Base-by-base conservation (phyloP, 768 basidiomycete genomes). In the Lentinula guzmanii region DNA sequence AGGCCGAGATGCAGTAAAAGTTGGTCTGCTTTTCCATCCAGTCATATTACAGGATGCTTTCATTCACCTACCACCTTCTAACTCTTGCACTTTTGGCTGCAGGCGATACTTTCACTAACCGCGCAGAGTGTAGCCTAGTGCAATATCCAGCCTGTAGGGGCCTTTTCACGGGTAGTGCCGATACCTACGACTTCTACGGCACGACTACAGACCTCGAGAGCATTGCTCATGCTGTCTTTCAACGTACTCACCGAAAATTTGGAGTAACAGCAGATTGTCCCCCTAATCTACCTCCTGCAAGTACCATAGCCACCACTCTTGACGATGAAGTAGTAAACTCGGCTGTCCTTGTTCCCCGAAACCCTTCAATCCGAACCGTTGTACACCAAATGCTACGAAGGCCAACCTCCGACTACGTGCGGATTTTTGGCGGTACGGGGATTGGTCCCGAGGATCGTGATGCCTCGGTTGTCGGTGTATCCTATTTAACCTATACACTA, bases 401-500 rank as follows among this genome's bases (percentile, higher is more conserved):
- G 54, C 50, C 58, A 35, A 52, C 52, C n/a, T 62, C 66, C 28
- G 34, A 58, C 21, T 79, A 79, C 55, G 67, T 72, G 11, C 63
- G 71, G 16, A 74, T 81, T 6, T 82, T 82, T 64, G 51, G 65
- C 1, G 78, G 77, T 1, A 72, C 74, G 3, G 74, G 75, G 2
- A 73, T 68, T n/a, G 69, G 69, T 1, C 61, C 68, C 7, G 70
- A 61, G 8, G 78, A 76, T 62, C 67, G 76, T 31, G 79, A 81
- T 61, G 79, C 69, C 9, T 75, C 80, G 15, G 76, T 81, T 21
- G 62, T 81, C 16, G 63, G 79, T 18, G 80, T 77, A 1, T 78
- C 79, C 1, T 81, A 80, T 65, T 69, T 81, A 24, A 81, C 79
- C 16, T 81, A 76, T 65, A 79, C 76, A 1, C 67, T 80, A 39